Conservation (phyloP, 2,329 filamentous ascomycete species). For the Venturia oleaginea region DNA sequence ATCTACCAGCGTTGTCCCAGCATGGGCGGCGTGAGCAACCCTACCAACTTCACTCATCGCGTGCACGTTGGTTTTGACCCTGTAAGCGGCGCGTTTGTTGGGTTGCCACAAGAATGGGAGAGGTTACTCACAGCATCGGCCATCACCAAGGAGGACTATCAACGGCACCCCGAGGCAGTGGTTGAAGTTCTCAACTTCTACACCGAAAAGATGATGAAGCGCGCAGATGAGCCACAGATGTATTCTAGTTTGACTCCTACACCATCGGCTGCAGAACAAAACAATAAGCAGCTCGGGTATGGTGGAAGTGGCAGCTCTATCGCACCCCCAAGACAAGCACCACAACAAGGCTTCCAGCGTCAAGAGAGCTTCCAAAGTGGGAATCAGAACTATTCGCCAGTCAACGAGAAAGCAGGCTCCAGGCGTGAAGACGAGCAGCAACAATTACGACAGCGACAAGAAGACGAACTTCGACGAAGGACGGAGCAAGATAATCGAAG, state of each 20-base stretch:
- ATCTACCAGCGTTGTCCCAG: slow-evolving; percentile 94
- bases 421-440: slow-evolving; percentile 30
- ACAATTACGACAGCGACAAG: slow-evolving; percentile 25
- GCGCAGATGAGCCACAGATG: slow-evolving; percentile 59
- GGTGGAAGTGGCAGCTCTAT: slow-evolving; percentile 34
- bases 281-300: slow-evolving; percentile 42
- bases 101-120: slow-evolving; percentile 92
- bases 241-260: slow-evolving; percentile 62
- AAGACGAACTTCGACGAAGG: slow-evolving; percentile 30
- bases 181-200: slow-evolving; percentile 80
- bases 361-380: slow-evolving; percentile 29
- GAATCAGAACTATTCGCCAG: slow-evolving; percentile 22
- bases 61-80: slow-evolving; percentile 98
- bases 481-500: slow-evolving; percentile 32
- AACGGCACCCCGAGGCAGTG: slow-evolving; percentile 69
- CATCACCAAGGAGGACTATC: slow-evolving; percentile 97
- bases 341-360: slow-evolving; percentile 31
- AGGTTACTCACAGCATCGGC: slow-evolving; percentile 92
- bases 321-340: slow-evolving; percentile 40
- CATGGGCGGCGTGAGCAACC: slow-evolving; percentile 97
- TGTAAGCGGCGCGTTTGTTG: slow-evolving; percentile 88
- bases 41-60: slow-evolving; percentile 94
- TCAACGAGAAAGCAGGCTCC: slow-evolving; percentile 23
- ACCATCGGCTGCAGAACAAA: slow-evolving; percentile 42
- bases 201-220: slow-evolving; percentile 67